phyloP scores from a whole-genome alignment of 495 filamentous ascomycete genomes.

The Neurospora sp. region DNA sequence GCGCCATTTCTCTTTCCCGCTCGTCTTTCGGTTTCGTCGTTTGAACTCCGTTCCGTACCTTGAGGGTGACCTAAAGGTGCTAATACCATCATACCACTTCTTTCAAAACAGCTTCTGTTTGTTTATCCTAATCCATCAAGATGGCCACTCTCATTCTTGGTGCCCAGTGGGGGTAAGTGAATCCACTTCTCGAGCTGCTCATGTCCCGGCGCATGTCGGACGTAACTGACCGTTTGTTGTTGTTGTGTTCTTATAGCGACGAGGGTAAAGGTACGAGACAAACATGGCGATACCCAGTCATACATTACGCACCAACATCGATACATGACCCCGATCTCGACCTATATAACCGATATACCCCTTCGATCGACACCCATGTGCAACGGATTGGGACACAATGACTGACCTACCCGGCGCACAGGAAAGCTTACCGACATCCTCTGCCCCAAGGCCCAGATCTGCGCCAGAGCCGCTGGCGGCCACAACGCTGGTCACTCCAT shows the following conservation, averaged over 20 bases:
- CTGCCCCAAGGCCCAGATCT: slow-evolving; percentile 27
- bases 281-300: background rate
- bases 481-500: slow-evolving; percentile 46
- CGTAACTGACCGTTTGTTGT: background rate
- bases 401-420: slow-evolving; percentile 38
- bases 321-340: background rate
- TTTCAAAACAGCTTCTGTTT: background rate
- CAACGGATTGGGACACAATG: slow-evolving; percentile 42
- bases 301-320: background rate
- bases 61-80: background rate
- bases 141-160: slow-evolving; percentile 24
- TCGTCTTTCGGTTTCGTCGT: slow-evolving; percentile 1
- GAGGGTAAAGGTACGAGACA: slow-evolving; percentile 56
- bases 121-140: background rate
- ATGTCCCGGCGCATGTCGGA: background rate
- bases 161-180: slow-evolving; percentile 18
- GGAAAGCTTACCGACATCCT: slow-evolving; percentile 31
- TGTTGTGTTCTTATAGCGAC: slow-evolving; percentile 44
- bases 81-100: background rate
- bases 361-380: background rate
- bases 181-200: slow-evolving; percentile 6
- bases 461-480: slow-evolving; percentile 28
- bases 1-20: slow-evolving; percentile 8
- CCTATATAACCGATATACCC: background rate
- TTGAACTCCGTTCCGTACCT: background rate